Evolutionary conservation across 2,329 filamentous ascomycete species (phyloP).

Genomic region (Fonsecaea pedrosoi): DNA sequence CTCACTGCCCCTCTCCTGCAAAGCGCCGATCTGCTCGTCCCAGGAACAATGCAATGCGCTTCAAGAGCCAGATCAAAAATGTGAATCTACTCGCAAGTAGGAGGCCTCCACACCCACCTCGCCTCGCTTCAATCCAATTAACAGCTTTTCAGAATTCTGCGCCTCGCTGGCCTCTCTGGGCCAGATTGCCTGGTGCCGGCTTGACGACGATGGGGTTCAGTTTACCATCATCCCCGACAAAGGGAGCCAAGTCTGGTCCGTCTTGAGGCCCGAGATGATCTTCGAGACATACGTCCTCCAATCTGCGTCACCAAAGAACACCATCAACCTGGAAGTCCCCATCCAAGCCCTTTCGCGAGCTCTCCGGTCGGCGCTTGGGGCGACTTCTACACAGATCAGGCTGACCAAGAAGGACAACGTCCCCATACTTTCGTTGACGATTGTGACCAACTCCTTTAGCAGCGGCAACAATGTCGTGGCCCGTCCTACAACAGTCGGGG

Average conservation of each 20-base stretch:
- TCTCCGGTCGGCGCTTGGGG: constrained; percentile 84
- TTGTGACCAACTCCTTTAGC: constrained; percentile 74
- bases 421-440: constrained; percentile 87
- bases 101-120: constrained; percentile 38
- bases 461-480: constrained; percentile 56
- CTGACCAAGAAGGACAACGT: constrained; percentile 91
- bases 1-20: not conserved
- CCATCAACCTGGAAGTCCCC: constrained; percentile 95
- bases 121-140: constrained; percentile 18
- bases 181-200: constrained; percentile 87
- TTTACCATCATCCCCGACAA: constrained; percentile 96
- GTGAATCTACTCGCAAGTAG: constrained; percentile 61
- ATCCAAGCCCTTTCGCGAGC: constrained; percentile 86
- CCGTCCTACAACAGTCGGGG: constrained; percentile 40
- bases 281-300: constrained; percentile 91
- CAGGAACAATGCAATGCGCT: constrained; percentile 53
- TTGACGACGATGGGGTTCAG: constrained; percentile 84
- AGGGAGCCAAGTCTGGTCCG: constrained; percentile 96
- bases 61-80: constrained; percentile 60
- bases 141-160: constrained; percentile 59
- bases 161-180: constrained; percentile 70
- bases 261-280: constrained; percentile 72
- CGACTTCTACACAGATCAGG: constrained; percentile 80
- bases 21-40: not conserved
- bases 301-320: constrained; percentile 80